Percentiles rank a stretch among this genome's conserved stretches.
Conservation (phyloP, 2,329 filamentous ascomycete species). For the Teratosphaeria destructans region DNA sequence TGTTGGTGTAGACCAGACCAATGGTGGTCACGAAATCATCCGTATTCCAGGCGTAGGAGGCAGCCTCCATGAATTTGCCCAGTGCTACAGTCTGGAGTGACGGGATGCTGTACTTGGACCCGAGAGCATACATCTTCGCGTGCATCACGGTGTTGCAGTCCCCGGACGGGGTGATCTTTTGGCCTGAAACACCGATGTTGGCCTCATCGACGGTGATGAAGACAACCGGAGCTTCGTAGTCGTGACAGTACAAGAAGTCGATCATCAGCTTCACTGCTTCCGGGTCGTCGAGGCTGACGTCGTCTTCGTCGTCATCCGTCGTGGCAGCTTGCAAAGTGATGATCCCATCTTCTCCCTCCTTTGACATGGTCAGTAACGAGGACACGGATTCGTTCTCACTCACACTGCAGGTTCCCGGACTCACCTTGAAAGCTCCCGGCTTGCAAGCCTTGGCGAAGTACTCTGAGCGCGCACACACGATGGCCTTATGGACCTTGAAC, state of each 20-base stretch:
- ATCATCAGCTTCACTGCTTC: conserved; percentile 16
- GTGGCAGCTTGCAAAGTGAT: background rate
- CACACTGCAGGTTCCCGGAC: background rate
- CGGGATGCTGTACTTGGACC: conserved; percentile 14
- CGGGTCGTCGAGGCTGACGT: conserved; percentile 12
- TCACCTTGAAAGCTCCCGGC: conserved; percentile 9
- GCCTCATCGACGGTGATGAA: background rate
- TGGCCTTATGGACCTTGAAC: conserved; percentile 14
- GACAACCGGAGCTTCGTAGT: conserved; percentile 7
- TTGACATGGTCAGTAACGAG: background rate
- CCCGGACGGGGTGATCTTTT: too few species aligned
- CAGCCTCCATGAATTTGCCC: conserved; percentile 18
- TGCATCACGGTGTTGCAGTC: conserved; percentile 10
- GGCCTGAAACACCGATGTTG: background rate
- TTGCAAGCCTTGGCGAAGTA: conserved; percentile 15
- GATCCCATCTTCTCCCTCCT: background rate
- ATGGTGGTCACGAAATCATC: conserved; percentile 22
- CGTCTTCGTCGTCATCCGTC: background rate
- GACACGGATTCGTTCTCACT: background rate
- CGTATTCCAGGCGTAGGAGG: conserved; percentile 16
- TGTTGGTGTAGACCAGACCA: conserved; percentile 17
- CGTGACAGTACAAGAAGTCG: conserved; percentile 19
- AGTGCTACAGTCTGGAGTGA: conserved; percentile 16
- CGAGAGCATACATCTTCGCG: conserved; percentile 17
- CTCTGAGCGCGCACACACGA: conserved; percentile 15